A percentile compares a stretch with the other conserved stretches of the same genome.
phyloP scores from a whole-genome alignment of 2,329 filamentous ascomycete species.

The Venturiaceae sp. region DNA sequence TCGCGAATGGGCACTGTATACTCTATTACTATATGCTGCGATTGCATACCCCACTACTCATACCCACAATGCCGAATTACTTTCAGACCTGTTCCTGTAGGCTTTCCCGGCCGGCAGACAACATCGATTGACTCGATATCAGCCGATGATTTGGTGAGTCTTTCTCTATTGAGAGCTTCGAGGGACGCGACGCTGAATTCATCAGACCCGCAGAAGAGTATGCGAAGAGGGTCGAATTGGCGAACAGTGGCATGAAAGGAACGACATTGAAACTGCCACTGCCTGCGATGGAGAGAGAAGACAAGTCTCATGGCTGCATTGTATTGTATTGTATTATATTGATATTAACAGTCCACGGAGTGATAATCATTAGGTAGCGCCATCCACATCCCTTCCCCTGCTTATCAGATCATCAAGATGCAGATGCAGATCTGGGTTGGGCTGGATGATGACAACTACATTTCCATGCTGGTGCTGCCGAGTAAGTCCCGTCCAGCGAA shows the following conservation, averaged over 20 bases:
- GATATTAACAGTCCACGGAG: no score
- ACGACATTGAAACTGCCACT: background rate
- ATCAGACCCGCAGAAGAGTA: slow-evolving; percentile 93
- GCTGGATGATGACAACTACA: no score
- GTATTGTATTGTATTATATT: background rate
- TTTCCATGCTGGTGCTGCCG: no score
- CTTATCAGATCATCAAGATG: no score
- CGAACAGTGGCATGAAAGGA: background rate
- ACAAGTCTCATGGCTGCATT: background rate
- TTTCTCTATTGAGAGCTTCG: slow-evolving; percentile 55
- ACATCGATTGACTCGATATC: slow-evolving; percentile 66
- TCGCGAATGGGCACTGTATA: slow-evolving; percentile 62
- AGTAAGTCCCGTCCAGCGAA: no score
- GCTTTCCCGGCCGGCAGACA: slow-evolving; percentile 70
- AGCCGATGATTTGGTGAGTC: slow-evolving; percentile 22
- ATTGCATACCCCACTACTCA: slow-evolving; percentile 1
- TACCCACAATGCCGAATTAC: slow-evolving; percentile 51
- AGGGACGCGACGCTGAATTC: slow-evolving; percentile 77
- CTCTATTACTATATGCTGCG: background rate
- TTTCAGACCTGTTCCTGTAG: slow-evolving; percentile 65
- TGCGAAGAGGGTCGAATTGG: slow-evolving; percentile 51
- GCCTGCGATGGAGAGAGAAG: background rate
- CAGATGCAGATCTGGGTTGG: no score
- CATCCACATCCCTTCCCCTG: no score
- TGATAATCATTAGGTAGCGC: no score